A percentile compares a stretch with the other conserved stretches of the same genome.
Evolutionary conservation across 257 asterid genomes (phyloP).

Genomic region (Solanum pinnatisectum): DNA sequence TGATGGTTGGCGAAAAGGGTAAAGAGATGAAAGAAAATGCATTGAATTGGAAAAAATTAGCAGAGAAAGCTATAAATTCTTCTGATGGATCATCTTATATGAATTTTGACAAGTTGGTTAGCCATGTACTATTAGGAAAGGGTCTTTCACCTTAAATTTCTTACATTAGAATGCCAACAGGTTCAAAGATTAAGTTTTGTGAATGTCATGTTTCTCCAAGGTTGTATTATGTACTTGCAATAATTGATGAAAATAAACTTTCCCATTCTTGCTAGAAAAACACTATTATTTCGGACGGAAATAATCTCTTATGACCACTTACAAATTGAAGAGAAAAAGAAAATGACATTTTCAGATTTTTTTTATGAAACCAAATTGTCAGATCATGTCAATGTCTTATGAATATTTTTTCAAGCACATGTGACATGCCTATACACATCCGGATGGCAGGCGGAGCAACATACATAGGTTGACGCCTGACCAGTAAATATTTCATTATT

Average conservation of each 20-base stretch:
- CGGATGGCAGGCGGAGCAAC: neutral
- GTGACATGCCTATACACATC: neutral
- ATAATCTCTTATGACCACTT: neutral
- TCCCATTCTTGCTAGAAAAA: neutral
- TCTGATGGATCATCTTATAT: constrained; percentile 3
- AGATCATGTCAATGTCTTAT: neutral
- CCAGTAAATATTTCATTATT: too few species aligned
- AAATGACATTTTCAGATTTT: neutral
- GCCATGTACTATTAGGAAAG: constrained; percentile 1
- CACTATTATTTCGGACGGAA: too few species aligned
- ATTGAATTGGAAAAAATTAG: constrained; percentile 6
- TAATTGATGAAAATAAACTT: neutral
- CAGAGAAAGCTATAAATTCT: neutral
- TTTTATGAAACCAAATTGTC: neutral
- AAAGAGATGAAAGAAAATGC: constrained; percentile 11
- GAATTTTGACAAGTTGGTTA: constrained; percentile 11
- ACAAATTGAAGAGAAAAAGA: neutral
- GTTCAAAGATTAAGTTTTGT: neutral
- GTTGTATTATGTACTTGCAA: neutral
- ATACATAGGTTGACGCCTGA: too few species aligned
- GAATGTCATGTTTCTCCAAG: neutral
- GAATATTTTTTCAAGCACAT: neutral
- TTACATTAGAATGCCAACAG: neutral
- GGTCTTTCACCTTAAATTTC: neutral
- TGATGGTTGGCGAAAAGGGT: constrained; percentile 11